Percentiles rank a stretch among this genome's conserved stretches.
Conservation (phyloP, 148 eudicot species). For the Mesembryanthemum crystallinum region DNA sequence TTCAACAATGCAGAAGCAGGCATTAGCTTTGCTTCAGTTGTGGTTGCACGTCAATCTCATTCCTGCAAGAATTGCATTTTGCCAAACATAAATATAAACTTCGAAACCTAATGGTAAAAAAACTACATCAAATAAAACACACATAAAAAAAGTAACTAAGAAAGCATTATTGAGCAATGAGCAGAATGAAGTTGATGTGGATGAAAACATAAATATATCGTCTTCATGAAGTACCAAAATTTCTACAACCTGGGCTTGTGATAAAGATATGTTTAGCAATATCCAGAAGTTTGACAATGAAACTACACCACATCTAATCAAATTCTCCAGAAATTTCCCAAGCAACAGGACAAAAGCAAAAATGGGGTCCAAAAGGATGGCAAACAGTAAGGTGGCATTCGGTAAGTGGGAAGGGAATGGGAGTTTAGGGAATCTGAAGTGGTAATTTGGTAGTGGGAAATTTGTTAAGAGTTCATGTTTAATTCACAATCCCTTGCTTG, state of each 20-base stretch:
- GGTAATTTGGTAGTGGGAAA: no score
- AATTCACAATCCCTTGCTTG: no score
- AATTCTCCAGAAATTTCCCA: background rate
- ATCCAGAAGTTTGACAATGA: background rate
- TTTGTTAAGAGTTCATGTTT: no score
- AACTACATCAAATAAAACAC: background rate
- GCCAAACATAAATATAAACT: background rate
- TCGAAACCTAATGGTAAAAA: background rate
- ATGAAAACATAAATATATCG: background rate
- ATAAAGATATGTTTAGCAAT: background rate
- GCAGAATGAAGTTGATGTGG: background rate
- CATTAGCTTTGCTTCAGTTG: slow-evolving; percentile 5
- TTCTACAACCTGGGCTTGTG: background rate
- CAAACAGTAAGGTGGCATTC: background rate
- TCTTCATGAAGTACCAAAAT: background rate
- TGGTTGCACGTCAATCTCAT: slow-evolving; percentile 3
- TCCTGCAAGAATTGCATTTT: slow-evolving; percentile 17
- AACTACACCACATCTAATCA: background rate
- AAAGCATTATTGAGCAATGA: background rate
- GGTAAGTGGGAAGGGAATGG: no score
- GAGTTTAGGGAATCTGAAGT: no score
- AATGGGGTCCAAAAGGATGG: background rate
- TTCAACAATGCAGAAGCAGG: background rate
- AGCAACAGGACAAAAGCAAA: background rate
- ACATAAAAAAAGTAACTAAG: background rate